phyloP scores from a whole-genome alignment of 495 filamentous ascomycete genomes.

The Penicillium malachiteum region DNA sequence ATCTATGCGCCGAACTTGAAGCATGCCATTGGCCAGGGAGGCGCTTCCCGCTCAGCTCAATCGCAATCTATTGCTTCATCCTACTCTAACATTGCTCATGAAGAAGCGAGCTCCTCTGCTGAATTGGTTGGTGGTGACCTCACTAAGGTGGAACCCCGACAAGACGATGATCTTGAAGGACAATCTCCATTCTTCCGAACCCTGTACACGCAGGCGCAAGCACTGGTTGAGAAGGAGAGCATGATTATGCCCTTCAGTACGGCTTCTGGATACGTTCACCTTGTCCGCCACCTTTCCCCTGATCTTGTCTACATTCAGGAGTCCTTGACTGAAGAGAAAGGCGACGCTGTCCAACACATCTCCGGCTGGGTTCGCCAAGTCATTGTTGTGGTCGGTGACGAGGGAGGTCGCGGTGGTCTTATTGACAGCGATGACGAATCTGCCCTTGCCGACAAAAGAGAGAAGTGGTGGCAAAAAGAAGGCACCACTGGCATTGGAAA shows the following conservation, averaged over 20 bases:
- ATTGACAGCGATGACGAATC: constrained; percentile 88
- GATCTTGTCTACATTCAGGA: constrained; percentile 84
- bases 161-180: constrained; percentile 34
- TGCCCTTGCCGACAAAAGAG: constrained; percentile 52
- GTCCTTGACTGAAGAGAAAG: constrained; percentile 69
- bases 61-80: constrained; percentile 78
- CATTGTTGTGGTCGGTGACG: constrained; percentile 80
- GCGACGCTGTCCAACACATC: constrained; percentile 66
- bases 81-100: constrained; percentile 80
- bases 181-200: constrained; percentile 64
- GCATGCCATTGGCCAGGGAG: constrained; percentile 49
- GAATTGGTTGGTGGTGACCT: constrained; percentile 58
- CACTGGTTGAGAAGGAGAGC: constrained; percentile 75
- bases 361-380: constrained; percentile 82
- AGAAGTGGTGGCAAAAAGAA: constrained; percentile 81
- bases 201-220: constrained; percentile 70
- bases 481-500: constrained; percentile 81
- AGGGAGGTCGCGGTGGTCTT: constrained; percentile 78
- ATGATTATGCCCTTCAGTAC: constrained; percentile 89
- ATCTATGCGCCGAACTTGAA: constrained; percentile 84
- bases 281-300: constrained; percentile 78
- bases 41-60: constrained; percentile 44
- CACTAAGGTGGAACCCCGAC: constrained; percentile 46
- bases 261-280: constrained; percentile 70
- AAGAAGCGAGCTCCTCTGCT: constrained; percentile 68